Percentiles rank a stretch among this genome's conserved stretches.
Conservation (phyloP, 352 stramenopile species). For the Ophiocytium majus region DNA sequence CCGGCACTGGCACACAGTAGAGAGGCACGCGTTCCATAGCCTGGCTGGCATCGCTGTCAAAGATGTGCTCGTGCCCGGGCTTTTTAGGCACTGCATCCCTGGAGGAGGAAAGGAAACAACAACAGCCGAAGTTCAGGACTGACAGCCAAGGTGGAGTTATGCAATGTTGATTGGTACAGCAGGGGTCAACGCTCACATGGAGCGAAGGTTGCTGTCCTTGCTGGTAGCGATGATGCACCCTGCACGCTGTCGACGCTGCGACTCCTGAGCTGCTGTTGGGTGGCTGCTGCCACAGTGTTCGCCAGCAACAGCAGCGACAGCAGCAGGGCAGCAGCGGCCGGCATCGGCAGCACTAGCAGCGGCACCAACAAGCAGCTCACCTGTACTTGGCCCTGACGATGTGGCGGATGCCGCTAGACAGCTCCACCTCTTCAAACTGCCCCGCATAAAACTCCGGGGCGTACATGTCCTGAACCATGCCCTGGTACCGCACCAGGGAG, state of each 20-base stretch:
- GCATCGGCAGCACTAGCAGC: background rate
- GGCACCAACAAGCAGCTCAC: conserved; percentile 8
- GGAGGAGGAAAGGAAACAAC: background rate
- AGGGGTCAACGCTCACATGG: background rate
- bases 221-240: background rate
- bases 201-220: background rate
- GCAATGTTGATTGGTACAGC: background rate
- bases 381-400: conserved; percentile 34
- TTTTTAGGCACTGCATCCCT: background rate
- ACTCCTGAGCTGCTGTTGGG: background rate
- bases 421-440: conserved; percentile 44
- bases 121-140: background rate
- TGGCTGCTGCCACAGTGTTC: background rate
- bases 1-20: conserved; percentile 45
- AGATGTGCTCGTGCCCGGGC: background rate
- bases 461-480: conserved; percentile 56
- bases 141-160: background rate
- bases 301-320: background rate
- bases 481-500: conserved; percentile 39
- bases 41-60: background rate
- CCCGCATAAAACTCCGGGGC: conserved; percentile 47
- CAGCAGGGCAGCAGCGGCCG: background rate
- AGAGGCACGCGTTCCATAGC: conserved; percentile 33
- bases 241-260: background rate
- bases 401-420: conserved; percentile 16